These are phyloP conservation scores for Oryza officinalis DNA, from an alignment of 176 grass and related monocot genomes.

Conservation along the genomic window DNA sequence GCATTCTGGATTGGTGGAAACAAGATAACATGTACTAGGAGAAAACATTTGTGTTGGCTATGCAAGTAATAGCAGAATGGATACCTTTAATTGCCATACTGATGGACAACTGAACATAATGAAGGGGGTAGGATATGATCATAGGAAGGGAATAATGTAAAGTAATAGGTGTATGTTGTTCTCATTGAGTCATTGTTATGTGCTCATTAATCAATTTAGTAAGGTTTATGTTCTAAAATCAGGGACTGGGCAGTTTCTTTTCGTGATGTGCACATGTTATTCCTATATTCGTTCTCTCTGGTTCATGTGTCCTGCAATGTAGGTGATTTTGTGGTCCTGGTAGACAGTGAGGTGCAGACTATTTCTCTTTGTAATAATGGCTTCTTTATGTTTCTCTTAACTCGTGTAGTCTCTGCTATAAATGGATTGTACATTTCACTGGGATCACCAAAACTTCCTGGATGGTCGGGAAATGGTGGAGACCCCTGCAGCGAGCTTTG, in stretches of 20 bases:
- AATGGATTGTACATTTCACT: conserved; percentile 72
- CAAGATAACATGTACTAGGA: not conserved
- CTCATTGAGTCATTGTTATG: not conserved
- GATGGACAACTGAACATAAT: not conserved
- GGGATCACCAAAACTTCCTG: conserved; percentile 83
- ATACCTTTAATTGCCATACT: not conserved
- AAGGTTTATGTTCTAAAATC: not conserved
- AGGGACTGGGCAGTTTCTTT: not conserved
- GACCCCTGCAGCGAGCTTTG: conserved; percentile 78
- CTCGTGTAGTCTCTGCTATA: conserved; percentile 69
- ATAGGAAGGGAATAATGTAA: not conserved
- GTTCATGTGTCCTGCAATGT: conserved; percentile 25
- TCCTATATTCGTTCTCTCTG: not conserved
- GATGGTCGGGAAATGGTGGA: conserved; percentile 80
- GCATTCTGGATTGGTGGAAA: not conserved
- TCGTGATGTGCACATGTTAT: not conserved
- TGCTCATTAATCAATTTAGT: not conserved
- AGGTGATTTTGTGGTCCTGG: not conserved
- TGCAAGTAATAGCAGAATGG: not conserved
- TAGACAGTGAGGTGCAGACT: too few relatives aligned
- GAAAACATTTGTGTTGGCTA: not conserved
- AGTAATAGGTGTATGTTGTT: not conserved
- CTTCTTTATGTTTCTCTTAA: conserved; percentile 25
- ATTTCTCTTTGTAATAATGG: not conserved
- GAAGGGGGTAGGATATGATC: not conserved